Evolutionary conservation across 2,329 filamentous ascomycete genomes (phyloP).

Genomic region (Blastomyces parvus): DNA sequence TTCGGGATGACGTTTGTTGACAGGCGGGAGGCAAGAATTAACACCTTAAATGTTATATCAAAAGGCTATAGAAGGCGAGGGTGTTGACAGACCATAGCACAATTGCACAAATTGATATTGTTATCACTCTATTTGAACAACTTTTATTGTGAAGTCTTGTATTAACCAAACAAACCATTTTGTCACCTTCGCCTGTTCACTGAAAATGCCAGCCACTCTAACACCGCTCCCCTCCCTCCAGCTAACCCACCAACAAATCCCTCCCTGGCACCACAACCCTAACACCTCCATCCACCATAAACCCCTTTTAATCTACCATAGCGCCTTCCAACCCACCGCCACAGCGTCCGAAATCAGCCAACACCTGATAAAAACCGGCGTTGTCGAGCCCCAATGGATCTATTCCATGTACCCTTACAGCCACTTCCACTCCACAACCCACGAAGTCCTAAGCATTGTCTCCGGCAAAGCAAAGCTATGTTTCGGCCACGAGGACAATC

Average conservation of each 20-base stretch:
- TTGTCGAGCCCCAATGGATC: conserved; percentile 55
- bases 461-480: conserved; percentile 51
- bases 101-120: not conserved
- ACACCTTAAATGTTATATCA: too few relatives aligned
- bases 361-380: conserved; percentile 45
- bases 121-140: not conserved
- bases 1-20: not conserved
- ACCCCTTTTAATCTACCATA: conserved; percentile 58
- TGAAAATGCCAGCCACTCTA: not conserved
- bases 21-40: too few relatives aligned
- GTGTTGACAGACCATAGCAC: not conserved
- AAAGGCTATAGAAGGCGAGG: too few relatives aligned
- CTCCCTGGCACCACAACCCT: conserved; percentile 47
- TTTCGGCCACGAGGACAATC: conserved; percentile 57
- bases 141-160: not conserved
- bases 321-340: conserved; percentile 41
- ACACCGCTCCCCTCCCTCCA: conserved; percentile 43
- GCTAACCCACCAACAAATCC: conserved; percentile 52
- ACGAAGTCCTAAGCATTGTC: conserved; percentile 56
- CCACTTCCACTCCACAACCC: conserved; percentile 59
- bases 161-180: not conserved
- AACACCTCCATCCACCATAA: conserved; percentile 57
- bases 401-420: conserved; percentile 59
- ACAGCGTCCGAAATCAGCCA: conserved; percentile 46
- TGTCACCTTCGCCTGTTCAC: not conserved